These are phyloP conservation scores for Pseudozyma tsukubaensis DNA, from an alignment of 1,284 basidiomycete genomes.

Conservation along the genomic window DNA sequence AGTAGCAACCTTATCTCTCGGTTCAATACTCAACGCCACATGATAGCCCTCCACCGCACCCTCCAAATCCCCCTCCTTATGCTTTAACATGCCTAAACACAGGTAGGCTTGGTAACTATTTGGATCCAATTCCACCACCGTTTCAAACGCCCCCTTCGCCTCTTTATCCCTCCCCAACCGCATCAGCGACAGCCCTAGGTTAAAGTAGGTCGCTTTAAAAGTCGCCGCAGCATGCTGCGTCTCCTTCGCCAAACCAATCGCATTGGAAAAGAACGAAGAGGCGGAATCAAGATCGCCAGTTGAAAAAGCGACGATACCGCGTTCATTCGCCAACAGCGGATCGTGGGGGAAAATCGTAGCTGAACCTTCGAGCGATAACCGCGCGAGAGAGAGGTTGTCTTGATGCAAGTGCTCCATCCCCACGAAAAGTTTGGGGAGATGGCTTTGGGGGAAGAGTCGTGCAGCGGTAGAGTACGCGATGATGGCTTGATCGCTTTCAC, in stretches of 20 bases:
- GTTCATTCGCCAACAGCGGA: constrained; percentile 89
- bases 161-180: constrained; percentile 33
- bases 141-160: constrained; percentile 44
- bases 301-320: constrained; percentile 90
- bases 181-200: constrained; percentile 52
- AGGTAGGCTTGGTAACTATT: constrained; percentile 54
- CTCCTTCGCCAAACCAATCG: constrained; percentile 74
- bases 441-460: constrained; percentile 90
- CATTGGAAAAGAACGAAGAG: constrained; percentile 67
- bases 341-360: constrained; percentile 83
- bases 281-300: constrained; percentile 80
- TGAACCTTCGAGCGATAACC: constrained; percentile 86
- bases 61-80: constrained; percentile 52
- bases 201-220: constrained; percentile 86
- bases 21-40: constrained; percentile 50
- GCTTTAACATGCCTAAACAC: constrained; percentile 59
- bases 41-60: constrained; percentile 63
- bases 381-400: constrained; percentile 83
- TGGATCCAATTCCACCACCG: constrained; percentile 60
- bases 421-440: constrained; percentile 92
- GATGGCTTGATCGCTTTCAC: constrained; percentile 95
- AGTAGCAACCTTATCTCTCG: constrained; percentile 51
- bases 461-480: constrained; percentile 97
- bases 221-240: constrained; percentile 84
- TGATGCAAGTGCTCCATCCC: constrained; percentile 97